Evolutionary conservation across 768 basidiomycete species (phyloP).

Genomic region (Atractiella rhizophila): DNA sequence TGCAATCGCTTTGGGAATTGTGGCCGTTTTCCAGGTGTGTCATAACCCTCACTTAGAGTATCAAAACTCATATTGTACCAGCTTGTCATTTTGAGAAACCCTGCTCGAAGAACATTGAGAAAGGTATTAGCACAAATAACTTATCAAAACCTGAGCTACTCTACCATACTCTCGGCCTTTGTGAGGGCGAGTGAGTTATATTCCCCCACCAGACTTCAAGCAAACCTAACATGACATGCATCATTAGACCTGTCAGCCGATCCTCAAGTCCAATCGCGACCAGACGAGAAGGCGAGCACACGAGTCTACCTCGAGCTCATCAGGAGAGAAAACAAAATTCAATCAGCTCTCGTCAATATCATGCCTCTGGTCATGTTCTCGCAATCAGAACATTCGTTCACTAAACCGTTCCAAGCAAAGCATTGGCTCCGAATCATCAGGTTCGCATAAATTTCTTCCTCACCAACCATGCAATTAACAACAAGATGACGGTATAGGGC

Average conservation of each 20-base stretch:
- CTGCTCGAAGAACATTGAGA: conserved; percentile 3
- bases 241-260: too few species aligned
- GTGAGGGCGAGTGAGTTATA: neutral
- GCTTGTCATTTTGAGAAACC: conserved; percentile 4
- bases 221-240: neutral
- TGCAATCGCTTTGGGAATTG: conserved; percentile 17
- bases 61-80: neutral
- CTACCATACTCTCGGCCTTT: conserved; percentile 1
- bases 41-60: neutral
- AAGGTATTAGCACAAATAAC: conserved; percentile 1
- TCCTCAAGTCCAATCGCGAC: neutral
- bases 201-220: neutral
- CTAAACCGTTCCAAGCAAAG: neutral
- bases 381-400: neutral
- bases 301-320: neutral
- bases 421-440: neutral
- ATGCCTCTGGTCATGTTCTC: neutral
- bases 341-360: conserved; percentile 2
- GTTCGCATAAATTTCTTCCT: neutral
- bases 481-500: too few species aligned
- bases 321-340: neutral
- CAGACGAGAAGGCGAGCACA: neutral
- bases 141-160: conserved; percentile 1
- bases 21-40: conserved; percentile 16
- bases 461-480: too few species aligned